A percentile compares a stretch with the other conserved stretches of the same genome.
phyloP scores from a whole-genome alignment of 441 rosid species.

The Populus trichocarpa region DNA sequence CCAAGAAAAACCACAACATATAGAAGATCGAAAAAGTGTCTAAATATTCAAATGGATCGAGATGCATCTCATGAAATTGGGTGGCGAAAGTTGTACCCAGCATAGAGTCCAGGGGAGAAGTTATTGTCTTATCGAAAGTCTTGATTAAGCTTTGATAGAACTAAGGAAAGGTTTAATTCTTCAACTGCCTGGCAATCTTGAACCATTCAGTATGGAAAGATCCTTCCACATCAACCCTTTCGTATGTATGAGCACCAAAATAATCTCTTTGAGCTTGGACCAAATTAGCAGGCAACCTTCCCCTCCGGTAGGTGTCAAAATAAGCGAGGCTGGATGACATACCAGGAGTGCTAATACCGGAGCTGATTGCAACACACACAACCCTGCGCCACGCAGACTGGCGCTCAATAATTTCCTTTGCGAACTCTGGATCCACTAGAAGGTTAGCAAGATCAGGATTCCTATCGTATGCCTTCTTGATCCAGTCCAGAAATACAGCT shows the following conservation, averaged over 20 bases:
- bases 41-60: constrained; percentile 1
- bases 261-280: constrained; percentile 94
- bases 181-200: constrained; percentile 68
- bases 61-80: constrained; percentile 4
- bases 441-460: constrained; percentile 82
- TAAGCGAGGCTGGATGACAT: constrained; percentile 96
- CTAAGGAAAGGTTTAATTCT: constrained; percentile 29
- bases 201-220: constrained; percentile 95
- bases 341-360: constrained; percentile 89
- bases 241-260: constrained; percentile 93
- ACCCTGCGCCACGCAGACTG: constrained; percentile 93
- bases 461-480: constrained; percentile 90
- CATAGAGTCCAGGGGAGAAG: constrained; percentile 20
- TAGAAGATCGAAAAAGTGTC: not conserved
- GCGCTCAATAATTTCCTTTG: constrained; percentile 81
- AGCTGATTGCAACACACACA: constrained; percentile 75
- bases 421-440: constrained; percentile 89
- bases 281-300: constrained; percentile 75
- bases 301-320: constrained; percentile 85
- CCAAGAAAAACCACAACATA: constrained; percentile 13
- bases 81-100: constrained; percentile 14
- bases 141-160: not conserved
- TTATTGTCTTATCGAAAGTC: constrained; percentile 25
- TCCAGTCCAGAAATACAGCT: constrained; percentile 84
- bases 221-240: constrained; percentile 80